These are phyloP conservation scores for Globisporangium viniferum DNA, from an alignment of 352 stramenopile species.

Conservation along the genomic window DNA sequence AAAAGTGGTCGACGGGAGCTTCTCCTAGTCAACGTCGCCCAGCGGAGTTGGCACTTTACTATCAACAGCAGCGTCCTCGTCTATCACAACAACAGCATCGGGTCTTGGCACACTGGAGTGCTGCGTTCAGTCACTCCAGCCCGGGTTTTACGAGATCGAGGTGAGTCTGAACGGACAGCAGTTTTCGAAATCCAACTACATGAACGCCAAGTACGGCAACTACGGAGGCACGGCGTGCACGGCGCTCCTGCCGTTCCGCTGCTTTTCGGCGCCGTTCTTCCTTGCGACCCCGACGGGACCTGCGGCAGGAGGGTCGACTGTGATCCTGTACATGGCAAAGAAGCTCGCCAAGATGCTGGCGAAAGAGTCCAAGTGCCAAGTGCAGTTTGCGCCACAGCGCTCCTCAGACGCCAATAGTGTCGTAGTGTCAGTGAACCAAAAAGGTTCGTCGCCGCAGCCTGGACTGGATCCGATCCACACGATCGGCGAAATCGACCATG, in stretches of 20 bases:
- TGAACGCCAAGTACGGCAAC: conserved; percentile 56
- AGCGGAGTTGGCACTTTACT: not conserved
- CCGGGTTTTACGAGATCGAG: conserved; percentile 62
- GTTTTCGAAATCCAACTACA: conserved; percentile 54
- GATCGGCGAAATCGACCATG: conserved; percentile 53
- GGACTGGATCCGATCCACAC: conserved; percentile 33
- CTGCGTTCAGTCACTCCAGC: conserved; percentile 28
- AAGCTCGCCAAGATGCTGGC: conserved; percentile 46
- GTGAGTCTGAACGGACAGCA: conserved; percentile 70
- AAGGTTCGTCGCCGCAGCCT: conserved; percentile 12
- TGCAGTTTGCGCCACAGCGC: conserved; percentile 51
- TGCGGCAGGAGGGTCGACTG: conserved; percentile 52
- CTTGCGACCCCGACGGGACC: conserved; percentile 60
- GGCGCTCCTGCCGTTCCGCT: conserved; percentile 52
- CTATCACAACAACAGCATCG: not conserved
- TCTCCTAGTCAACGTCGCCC: conserved; percentile 12
- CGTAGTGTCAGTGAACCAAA: conserved; percentile 10
- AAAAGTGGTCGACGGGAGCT: conserved; percentile 28
- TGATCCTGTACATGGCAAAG: conserved; percentile 55
- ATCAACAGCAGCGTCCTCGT: not conserved
- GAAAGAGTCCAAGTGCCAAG: conserved; percentile 49
- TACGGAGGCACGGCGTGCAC: conserved; percentile 61
- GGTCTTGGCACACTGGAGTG: conserved; percentile 19
- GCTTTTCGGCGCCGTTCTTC: conserved; percentile 57
- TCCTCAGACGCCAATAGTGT: conserved; percentile 2